phyloP scores from a whole-genome alignment of 2,329 filamentous ascomycete genomes.

The Phaeosphaeriaceae sp. region DNA sequence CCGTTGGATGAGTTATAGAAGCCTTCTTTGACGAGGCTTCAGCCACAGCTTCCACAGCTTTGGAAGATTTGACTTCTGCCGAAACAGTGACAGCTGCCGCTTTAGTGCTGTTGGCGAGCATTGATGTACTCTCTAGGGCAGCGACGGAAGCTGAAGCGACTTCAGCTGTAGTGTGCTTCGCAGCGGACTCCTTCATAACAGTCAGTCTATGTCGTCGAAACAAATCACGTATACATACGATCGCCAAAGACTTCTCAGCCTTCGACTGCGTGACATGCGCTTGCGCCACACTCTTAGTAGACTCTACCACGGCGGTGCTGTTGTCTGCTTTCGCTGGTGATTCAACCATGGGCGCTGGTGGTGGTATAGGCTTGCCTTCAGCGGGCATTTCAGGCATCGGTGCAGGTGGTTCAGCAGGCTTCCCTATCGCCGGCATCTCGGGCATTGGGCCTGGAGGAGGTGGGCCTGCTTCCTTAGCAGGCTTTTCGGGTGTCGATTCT shows the following conservation, averaged over 20 bases:
- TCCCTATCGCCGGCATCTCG: not conserved
- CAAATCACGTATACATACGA: slow-evolving; percentile 14
- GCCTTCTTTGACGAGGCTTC: no score
- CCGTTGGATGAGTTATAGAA: not conserved
- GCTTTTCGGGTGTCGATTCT: slow-evolving; percentile 3
- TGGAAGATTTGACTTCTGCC: not conserved
- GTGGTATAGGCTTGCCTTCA: not conserved
- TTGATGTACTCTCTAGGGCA: not conserved
- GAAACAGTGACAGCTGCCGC: not conserved
- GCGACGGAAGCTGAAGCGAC: not conserved
- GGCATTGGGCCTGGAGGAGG: slow-evolving; percentile 1
- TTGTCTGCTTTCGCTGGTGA: not conserved
- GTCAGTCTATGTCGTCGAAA: not conserved
- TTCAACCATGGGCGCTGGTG: not conserved
- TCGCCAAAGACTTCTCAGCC: slow-evolving; percentile 13
- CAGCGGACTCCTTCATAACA: not conserved
- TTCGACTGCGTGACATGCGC: slow-evolving; percentile 9
- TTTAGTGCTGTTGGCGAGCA: not conserved
- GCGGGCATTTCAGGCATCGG: slow-evolving; percentile 6
- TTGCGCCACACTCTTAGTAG: slow-evolving; percentile 1
- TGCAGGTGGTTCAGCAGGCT: slow-evolving; percentile 1
- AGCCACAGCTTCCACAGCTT: not conserved
- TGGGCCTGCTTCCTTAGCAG: slow-evolving; percentile 8
- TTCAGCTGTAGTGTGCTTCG: not conserved
- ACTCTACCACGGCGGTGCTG: not conserved